Base-by-base conservation (phyloP, 306 rosid genomes). In the Malus sieversii region DNA sequence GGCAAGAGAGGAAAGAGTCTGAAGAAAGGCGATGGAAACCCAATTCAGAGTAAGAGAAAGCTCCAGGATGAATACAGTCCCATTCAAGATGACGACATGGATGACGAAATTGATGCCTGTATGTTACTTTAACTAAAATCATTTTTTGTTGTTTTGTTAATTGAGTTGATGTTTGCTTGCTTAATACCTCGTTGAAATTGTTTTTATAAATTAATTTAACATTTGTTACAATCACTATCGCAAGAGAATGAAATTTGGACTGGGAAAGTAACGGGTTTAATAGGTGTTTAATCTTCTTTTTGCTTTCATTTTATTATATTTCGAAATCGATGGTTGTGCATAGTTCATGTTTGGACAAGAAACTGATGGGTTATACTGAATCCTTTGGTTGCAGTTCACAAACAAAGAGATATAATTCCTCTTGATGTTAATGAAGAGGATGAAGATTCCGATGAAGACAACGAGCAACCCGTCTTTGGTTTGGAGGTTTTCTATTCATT, bases 101-200 rank as follows among this genome's bases (percentile, higher is more conserved):
- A 92, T 72, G 96, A 95, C 66, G 97, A 92, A 71, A 86, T 95
- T 68, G 98, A 95, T 83, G 85, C 90, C 23, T 95, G 98, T 95
- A 86, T 80, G 80, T 82, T 60, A 20, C 12, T 76, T 59, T 8
- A 73, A 40, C 44, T 40, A 40, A 40, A 40, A 40, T 40, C 11
- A 40, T 35, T 20, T 10, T 20, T 70, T 19, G 55, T 66, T 71
- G 8, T 15, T 1, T 20, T 60, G 44, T 42, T 1, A 19, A 9
- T 30, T 16, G 15, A 33, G 6, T 68, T 35, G 4, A 7, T 48
- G 8, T 30, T 6, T 48, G 4, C 32, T 10, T 23, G 0, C 48
- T 32, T 25, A 60, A 10, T 44, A 3, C 40, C 44, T 68, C 0
- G 7, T 52, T 15, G 58, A 16, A 52, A 19, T 52, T 15, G 58